Conservation (phyloP, 805 yeast genomes). For the Saturnispora hagleri region DNA sequence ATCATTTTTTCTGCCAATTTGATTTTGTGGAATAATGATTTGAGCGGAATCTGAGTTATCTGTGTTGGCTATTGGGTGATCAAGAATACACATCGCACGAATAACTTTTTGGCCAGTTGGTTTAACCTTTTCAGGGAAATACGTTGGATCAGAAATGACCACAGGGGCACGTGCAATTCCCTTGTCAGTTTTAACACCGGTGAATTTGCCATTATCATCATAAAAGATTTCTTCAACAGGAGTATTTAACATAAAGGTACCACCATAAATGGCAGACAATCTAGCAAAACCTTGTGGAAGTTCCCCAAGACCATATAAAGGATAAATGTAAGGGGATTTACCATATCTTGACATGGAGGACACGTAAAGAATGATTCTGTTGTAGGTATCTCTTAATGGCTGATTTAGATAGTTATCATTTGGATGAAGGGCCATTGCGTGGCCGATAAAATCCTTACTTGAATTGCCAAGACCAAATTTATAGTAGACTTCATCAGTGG, state of each 20-base stretch:
- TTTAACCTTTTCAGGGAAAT: constrained; percentile 77
- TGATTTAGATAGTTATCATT: constrained; percentile 81
- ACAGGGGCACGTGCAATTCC: constrained; percentile 88
- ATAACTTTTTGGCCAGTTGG: constrained; percentile 68
- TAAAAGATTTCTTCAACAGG: constrained; percentile 86
- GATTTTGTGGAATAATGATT: constrained; percentile 94
- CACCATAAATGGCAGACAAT: constrained; percentile 94
- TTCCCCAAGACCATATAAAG: constrained; percentile 94
- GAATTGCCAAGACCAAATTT: constrained; percentile 88
- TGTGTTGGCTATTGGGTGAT: constrained; percentile 82
- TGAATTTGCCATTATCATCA: constrained; percentile 60
- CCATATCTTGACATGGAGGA: constrained; percentile 93
- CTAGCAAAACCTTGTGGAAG: constrained; percentile 99
- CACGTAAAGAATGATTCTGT: constrained; percentile 75
- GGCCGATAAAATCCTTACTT: constrained; percentile 94
- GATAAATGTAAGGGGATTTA: constrained; percentile 92
- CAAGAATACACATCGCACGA: constrained; percentile 79
- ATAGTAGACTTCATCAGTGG: constrained; percentile 85
- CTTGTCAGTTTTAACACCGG: constrained; percentile 84
- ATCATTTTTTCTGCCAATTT: constrained; percentile 85
- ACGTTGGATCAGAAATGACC: constrained; percentile 96
- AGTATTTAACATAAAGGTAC: constrained; percentile 95
- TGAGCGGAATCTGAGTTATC: constrained; percentile 81
- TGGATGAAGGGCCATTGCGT: constrained; percentile 96
- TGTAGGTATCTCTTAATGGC: constrained; percentile 88